A percentile compares a stretch with the other conserved stretches of the same genome.
Conservation (phyloP, 139 green algal species). For the Edaphochlamys debaryana region DNA sequence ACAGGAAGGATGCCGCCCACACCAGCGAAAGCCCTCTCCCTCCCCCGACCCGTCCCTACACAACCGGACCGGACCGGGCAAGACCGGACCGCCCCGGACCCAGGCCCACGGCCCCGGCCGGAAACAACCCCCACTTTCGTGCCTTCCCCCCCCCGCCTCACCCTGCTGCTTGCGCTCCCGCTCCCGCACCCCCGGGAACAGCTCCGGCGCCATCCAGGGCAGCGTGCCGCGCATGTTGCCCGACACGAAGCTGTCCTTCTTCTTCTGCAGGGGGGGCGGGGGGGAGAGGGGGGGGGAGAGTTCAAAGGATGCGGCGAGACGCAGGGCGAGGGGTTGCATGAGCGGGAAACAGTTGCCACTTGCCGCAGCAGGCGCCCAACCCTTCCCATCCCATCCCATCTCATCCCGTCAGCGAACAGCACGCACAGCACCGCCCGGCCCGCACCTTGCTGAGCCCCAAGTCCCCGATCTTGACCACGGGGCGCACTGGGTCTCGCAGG, state of each 20-base stretch:
- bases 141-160: too few relatives aligned
- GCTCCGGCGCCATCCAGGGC: constrained; percentile 83
- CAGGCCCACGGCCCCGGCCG: too few relatives aligned
- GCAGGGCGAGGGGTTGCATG: background rate
- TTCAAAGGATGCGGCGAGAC: background rate
- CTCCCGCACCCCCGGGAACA: constrained; percentile 58
- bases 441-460: constrained; percentile 67
- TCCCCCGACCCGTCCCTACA: too few relatives aligned
- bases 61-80: too few relatives aligned
- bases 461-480: constrained; percentile 82
- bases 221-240: constrained; percentile 77
- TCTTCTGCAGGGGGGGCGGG: constrained; percentile 54
- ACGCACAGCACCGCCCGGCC: background rate
- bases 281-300: background rate
- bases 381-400: background rate
- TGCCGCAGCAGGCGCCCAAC: too few relatives aligned
- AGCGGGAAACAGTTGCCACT: background rate
- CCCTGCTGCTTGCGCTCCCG: background rate
- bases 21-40: too few relatives aligned
- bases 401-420: too few relatives aligned
- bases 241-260: constrained; percentile 73
- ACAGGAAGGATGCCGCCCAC: too few relatives aligned
- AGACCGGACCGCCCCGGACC: too few relatives aligned
- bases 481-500: constrained; percentile 63
- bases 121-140: too few relatives aligned